Evolutionary conservation across 805 yeast species (phyloP).

Genomic region (Starmera pachycereana): DNA sequence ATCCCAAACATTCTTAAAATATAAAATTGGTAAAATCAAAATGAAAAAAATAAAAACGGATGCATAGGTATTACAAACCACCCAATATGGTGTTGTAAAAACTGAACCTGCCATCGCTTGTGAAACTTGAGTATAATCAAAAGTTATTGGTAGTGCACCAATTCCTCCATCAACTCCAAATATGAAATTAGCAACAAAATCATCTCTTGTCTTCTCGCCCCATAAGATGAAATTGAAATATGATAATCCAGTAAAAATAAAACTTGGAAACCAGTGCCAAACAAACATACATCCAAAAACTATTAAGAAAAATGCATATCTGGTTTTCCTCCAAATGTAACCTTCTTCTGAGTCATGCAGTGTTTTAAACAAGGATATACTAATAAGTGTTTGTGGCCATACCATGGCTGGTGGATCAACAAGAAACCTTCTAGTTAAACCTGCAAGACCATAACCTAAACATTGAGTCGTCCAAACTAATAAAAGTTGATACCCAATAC

Average conservation of each 20-base stretch:
- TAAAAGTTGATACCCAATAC: conserved; percentile 37
- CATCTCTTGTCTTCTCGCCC: conserved; percentile 28
- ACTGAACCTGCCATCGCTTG: conserved; percentile 42
- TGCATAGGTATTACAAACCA: conserved; percentile 28
- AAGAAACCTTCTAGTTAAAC: conserved; percentile 44
- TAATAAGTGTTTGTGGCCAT: conserved; percentile 57
- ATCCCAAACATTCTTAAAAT: conserved; percentile 46
- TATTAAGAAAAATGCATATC: conserved; percentile 37
- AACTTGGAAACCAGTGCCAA: conserved; percentile 64
- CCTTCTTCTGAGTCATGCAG: conserved; percentile 29
- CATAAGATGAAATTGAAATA: conserved; percentile 40
- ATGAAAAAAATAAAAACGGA: conserved; percentile 41
- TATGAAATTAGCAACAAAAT: conserved; percentile 47
- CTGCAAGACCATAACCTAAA: conserved; percentile 60
- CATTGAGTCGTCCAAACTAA: conserved; percentile 48
- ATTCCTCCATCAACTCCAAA: conserved; percentile 51
- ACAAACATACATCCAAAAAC: conserved; percentile 33
- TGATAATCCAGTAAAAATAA: conserved; percentile 47
- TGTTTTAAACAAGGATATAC: conserved; percentile 45
- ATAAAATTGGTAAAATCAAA: conserved; percentile 37
- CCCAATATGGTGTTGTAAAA: conserved; percentile 42
- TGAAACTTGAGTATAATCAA: conserved; percentile 46
- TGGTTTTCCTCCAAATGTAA: conserved; percentile 50
- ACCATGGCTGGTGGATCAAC: conserved; percentile 51
- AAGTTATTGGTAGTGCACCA: conserved; percentile 45